phyloP scores from a whole-genome alignment of 139 green algal genomes.

The Tetratostichococcus sp. region DNA sequence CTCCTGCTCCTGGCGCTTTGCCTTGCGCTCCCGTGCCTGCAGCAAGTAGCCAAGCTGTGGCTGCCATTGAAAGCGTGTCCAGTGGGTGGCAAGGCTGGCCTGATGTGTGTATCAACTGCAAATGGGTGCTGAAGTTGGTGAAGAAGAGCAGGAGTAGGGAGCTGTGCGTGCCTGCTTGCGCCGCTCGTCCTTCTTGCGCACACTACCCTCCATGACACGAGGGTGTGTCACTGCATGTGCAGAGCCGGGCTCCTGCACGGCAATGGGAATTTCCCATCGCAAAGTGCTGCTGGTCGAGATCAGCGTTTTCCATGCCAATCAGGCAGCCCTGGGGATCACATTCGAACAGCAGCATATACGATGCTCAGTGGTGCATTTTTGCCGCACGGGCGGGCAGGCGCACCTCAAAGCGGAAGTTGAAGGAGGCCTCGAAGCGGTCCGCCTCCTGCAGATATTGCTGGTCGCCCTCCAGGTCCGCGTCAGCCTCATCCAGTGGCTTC shows the following conservation, averaged over 20 bases:
- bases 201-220: slow-evolving; percentile 48
- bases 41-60: no score
- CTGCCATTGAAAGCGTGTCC: no score
- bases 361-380: no score
- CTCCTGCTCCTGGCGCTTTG: slow-evolving; percentile 44
- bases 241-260: slow-evolving; percentile 71
- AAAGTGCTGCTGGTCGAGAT: no score
- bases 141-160: no score
- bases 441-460: slow-evolving; percentile 66
- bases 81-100: no score
- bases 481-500: slow-evolving; percentile 32
- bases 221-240: slow-evolving; percentile 69
- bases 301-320: no score
- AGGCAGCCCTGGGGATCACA: no score
- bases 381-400: not conserved
- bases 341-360: no score
- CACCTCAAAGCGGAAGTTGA: slow-evolving; percentile 87
- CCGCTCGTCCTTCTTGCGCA: slow-evolving; percentile 65
- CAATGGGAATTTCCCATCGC: no score
- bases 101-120: no score
- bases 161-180: slow-evolving; percentile 54
- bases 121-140: no score
- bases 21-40: slow-evolving; percentile 33
- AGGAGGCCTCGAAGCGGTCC: slow-evolving; percentile 81
- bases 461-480: slow-evolving; percentile 68